These are phyloP conservation scores for Cucurbita maxima DNA, from an alignment of 306 rosid species.

Conservation along the genomic window DNA sequence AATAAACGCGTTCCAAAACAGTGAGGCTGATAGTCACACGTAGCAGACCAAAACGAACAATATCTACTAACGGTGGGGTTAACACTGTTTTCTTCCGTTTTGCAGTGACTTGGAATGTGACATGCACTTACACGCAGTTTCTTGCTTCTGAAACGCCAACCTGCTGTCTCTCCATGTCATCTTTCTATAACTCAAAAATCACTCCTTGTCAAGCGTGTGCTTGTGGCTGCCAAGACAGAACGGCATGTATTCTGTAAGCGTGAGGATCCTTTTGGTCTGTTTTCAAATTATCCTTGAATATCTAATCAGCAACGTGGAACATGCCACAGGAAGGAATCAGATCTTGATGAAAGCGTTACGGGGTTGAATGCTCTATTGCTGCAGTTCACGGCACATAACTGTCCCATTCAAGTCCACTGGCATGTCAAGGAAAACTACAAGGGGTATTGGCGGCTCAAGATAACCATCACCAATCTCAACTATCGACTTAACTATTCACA, in stretches of 20 bases:
- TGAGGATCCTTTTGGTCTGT: not conserved
- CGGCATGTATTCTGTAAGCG: slow-evolving; percentile 54
- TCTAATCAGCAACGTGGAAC: not conserved
- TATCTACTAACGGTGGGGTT: too few species aligned
- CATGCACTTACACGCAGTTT: slow-evolving; percentile 72
- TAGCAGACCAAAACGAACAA: too few species aligned
- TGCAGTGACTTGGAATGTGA: slow-evolving; percentile 80
- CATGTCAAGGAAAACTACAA: slow-evolving; percentile 50
- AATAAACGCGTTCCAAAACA: too few species aligned
- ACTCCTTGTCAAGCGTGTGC: slow-evolving; percentile 71
- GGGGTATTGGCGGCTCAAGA: slow-evolving; percentile 69
- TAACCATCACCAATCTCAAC: slow-evolving; percentile 62
- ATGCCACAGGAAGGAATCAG: slow-evolving; percentile 36
- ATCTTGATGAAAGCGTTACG: slow-evolving; percentile 25
- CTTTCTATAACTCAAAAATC: slow-evolving; percentile 63
- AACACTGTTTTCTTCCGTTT: not conserved
- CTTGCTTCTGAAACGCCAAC: slow-evolving; percentile 75
- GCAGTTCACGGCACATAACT: slow-evolving; percentile 70
- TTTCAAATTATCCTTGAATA: not conserved
- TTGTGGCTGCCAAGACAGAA: slow-evolving; percentile 65
- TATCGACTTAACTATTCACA: slow-evolving; percentile 49
- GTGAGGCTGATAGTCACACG: too few species aligned
- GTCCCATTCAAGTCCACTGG: slow-evolving; percentile 67
- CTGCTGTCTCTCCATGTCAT: slow-evolving; percentile 77
- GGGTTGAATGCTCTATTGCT: slow-evolving; percentile 40